Evolutionary conservation across 2,329 filamentous ascomycete species (phyloP).

Genomic region (Fusarium agapanthi): DNA sequence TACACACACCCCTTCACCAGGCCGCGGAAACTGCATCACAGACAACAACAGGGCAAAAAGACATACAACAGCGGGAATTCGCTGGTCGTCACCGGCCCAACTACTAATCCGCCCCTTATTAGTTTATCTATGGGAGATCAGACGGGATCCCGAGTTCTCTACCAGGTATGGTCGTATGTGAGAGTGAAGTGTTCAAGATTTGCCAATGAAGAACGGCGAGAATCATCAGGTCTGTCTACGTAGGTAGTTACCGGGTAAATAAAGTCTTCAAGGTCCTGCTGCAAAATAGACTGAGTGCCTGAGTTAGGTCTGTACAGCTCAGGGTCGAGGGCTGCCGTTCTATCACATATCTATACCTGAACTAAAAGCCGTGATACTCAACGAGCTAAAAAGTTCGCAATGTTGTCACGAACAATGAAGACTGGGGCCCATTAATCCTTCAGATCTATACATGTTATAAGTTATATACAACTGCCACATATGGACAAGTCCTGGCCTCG

Average conservation of each 20-base stretch:
- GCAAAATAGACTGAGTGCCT: no score
- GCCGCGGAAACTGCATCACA: not conserved
- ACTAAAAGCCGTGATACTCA: not conserved
- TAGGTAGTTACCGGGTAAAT: not conserved
- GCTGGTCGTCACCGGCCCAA: not conserved
- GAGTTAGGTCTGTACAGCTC: not conserved
- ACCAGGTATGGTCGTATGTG: conserved; percentile 4
- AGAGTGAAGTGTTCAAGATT: not conserved
- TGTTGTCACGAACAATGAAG: not conserved
- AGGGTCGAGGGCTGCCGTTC: not conserved
- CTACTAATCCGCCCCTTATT: conserved; percentile 6
- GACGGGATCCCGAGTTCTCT: conserved; percentile 6
- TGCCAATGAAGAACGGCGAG: not conserved
- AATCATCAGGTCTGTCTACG: not conserved
- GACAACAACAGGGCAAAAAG: not conserved
- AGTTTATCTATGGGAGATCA: not conserved
- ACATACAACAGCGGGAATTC: conserved; percentile 5
- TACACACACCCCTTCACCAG: not conserved
- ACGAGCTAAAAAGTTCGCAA: not conserved
- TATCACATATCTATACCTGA: not conserved
- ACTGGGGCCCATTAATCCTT: no score
- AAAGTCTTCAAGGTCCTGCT: not conserved
- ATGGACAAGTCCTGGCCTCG: not conserved
- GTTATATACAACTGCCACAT: not conserved
- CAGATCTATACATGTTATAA: not conserved